These are phyloP conservation scores for Antrodiella citrinella DNA, from an alignment of 768 basidiomycete genomes.

Conservation along the genomic window DNA sequence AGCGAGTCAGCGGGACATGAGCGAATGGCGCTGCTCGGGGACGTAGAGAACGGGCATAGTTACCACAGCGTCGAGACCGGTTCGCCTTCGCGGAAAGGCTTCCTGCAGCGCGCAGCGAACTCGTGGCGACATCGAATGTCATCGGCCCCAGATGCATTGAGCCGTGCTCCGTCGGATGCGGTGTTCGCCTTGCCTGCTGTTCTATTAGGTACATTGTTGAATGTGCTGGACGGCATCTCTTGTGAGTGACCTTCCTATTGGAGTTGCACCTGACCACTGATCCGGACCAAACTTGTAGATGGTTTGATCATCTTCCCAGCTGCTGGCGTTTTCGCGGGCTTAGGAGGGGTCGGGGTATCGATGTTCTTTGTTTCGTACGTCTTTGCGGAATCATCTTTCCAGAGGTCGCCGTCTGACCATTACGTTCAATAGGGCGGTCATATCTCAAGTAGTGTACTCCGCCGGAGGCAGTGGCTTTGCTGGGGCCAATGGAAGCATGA, in stretches of 20 bases:
- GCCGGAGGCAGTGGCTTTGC: conserved; percentile 84
- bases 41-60: neutral
- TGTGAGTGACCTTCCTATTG: conserved; percentile 39
- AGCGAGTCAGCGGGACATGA: neutral
- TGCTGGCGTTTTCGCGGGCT: conserved; percentile 64
- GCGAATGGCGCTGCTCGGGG: neutral
- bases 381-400: neutral
- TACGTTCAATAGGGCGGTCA: conserved; percentile 42
- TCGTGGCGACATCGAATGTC: neutral
- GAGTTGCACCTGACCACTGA: conserved; percentile 1
- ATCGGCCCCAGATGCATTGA: neutral
- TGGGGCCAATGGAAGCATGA: conserved; percentile 91
- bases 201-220: conserved; percentile 74
- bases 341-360: conserved; percentile 87
- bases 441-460: conserved; percentile 81
- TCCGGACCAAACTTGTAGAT: conserved; percentile 33
- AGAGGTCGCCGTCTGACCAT: neutral
- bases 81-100: conserved; percentile 1
- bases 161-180: conserved; percentile 16
- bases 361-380: conserved; percentile 86
- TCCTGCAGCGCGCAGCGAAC: neutral
- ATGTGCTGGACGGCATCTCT: conserved; percentile 89
- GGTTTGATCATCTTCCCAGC: conserved; percentile 97
- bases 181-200: conserved; percentile 70
- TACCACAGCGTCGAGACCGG: conserved; percentile 1